A percentile compares a stretch with the other conserved stretches of the same genome.
Evolutionary conservation across 2,329 filamentous ascomycete genomes (phyloP).

Genomic region (Trichoderma atroviride): DNA sequence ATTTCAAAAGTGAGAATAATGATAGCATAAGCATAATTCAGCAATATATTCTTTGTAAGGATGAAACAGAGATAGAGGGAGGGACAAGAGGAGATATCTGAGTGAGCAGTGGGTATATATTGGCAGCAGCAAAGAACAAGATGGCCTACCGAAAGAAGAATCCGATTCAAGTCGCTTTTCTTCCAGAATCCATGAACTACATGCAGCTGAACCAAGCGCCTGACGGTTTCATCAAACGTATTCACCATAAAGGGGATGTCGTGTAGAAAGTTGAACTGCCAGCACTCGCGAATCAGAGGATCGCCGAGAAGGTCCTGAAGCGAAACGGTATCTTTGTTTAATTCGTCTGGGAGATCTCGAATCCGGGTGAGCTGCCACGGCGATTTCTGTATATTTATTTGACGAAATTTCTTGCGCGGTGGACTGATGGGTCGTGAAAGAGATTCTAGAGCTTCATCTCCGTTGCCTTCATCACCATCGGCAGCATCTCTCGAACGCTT

Average conservation of each 20-base stretch:
- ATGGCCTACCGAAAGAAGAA: slow-evolving; percentile 57
- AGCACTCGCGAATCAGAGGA: slow-evolving; percentile 71
- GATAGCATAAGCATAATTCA: background rate
- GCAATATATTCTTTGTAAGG: background rate
- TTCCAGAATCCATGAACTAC: slow-evolving; percentile 68
- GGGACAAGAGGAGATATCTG: background rate
- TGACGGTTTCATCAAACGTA: slow-evolving; percentile 56
- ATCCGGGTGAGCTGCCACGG: slow-evolving; percentile 75
- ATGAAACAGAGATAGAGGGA: background rate
- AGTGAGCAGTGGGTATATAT: no score
- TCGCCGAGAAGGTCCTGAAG: slow-evolving; percentile 72
- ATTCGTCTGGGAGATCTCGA: slow-evolving; percentile 58
- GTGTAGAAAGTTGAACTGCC: slow-evolving; percentile 71
- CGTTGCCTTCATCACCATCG: slow-evolving; percentile 6
- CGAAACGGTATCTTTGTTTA: slow-evolving; percentile 67
- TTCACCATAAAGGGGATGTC: slow-evolving; percentile 60
- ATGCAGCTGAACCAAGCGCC: slow-evolving; percentile 54
- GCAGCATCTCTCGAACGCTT: slow-evolving; percentile 38
- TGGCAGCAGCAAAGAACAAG: background rate
- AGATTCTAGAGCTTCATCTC: slow-evolving; percentile 33
- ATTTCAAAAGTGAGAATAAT: background rate
- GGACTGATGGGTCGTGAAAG: slow-evolving; percentile 51
- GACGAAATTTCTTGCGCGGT: slow-evolving; percentile 42
- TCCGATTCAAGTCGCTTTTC: slow-evolving; percentile 62
- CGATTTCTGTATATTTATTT: slow-evolving; percentile 48